Evolutionary conservation across 1,139 yeast genomes (phyloP), one percentile per base, ranked within the genome.

Genomic region (Debaryomyces sp.): DNA sequence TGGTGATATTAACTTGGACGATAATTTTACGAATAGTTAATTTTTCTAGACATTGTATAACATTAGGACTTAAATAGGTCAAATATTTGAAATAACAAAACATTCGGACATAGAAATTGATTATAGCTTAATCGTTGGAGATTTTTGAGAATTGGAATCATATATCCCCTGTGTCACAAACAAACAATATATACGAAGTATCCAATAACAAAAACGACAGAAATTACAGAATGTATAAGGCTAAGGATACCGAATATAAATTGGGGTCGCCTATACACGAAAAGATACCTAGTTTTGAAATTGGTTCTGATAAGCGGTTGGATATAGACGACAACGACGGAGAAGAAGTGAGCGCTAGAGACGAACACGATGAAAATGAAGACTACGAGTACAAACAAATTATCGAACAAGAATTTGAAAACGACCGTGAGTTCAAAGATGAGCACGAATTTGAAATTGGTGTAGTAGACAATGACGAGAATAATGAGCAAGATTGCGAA

Each of bases 211-310:
- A 21, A 21, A 21, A 3, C 15, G 13, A 30, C 21, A 6, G 18
- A 21, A 26, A 12, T 15, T n/a, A 17, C 30, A 43, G 41, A 36
- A 43, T 43, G 45, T 34, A 44, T 37, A 44, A 37, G 29, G 15
- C 24, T 8, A 34, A 34, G 34, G 26, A 30, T 23, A 23, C 34
- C 22, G 39, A 34, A 6, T 45, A 43, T 29, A 43, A 46, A 37
- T 46, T 52, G 26, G 57, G 57, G 5, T 54, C 57, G 13, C 56
- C 57, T 3, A 52, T 54, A 39, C 54, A 52, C 22, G 56, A 52
- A 33, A 47, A 33, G n/a, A 33, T 42, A 42, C 21, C 23, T n/a
- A 42, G 40, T 23, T 34, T 34, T 34, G 35, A 18, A 24, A 22
- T 17, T 17, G 26, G 23, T 34, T 12, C 24, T 24, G 23, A 33